Conservation (phyloP, 2,329 filamentous ascomycete genomes). For the Epichloe gansuensis region DNA sequence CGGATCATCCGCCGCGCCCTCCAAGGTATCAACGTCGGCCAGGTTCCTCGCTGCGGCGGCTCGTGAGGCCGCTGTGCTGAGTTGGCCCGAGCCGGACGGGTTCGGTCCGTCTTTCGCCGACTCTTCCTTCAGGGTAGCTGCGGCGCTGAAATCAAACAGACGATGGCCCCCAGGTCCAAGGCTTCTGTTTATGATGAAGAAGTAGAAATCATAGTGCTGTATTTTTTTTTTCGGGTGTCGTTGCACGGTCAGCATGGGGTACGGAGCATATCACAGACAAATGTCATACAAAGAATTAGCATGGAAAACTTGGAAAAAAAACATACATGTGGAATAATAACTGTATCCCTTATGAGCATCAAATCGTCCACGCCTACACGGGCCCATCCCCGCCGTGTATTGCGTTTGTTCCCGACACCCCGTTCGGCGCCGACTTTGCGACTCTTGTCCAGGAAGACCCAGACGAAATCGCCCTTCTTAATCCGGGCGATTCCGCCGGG, state of each 20-base stretch:
- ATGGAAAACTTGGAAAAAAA: not conserved
- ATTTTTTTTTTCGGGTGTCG: not conserved
- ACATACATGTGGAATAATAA: constrained; percentile 90
- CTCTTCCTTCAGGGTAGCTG: constrained; percentile 25
- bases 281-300: not conserved
- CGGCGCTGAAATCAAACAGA: constrained; percentile 62
- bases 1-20: constrained; percentile 69
- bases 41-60: constrained; percentile 25
- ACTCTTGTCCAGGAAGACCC: constrained; percentile 86
- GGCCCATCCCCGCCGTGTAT: constrained; percentile 71
- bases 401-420: constrained; percentile 56
- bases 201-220: constrained; percentile 94
- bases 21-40: constrained; percentile 43
- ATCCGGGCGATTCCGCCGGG: constrained; percentile 73
- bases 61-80: constrained; percentile 22
- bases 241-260: not conserved
- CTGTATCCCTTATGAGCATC: constrained; percentile 77
- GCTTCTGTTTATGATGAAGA: constrained; percentile 85
- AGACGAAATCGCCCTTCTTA: constrained; percentile 86
- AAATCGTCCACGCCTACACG: constrained; percentile 89
- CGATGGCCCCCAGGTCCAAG: constrained; percentile 56
- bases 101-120: not conserved
- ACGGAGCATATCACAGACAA: not conserved
- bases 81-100: constrained; percentile 10
- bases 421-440: constrained; percentile 79